Percentiles rank a stretch among this genome's conserved stretches.
Conservation (phyloP, 495 filamentous ascomycete species). For the Trichoderma asperelloides region DNA sequence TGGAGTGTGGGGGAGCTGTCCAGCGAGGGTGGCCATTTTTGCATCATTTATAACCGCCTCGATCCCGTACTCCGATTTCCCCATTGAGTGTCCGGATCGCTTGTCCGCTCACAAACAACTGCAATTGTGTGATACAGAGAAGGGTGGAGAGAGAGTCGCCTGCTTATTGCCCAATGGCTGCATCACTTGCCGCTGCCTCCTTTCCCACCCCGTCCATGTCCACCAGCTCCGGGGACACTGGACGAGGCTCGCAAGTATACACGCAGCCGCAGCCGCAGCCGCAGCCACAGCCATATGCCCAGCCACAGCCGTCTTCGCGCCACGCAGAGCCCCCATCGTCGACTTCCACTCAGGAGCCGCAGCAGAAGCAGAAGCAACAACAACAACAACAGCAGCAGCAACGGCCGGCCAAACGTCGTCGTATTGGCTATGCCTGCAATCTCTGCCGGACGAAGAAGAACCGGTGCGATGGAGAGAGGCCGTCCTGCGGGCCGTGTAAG, state of each 20-base stretch:
- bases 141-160: background rate
- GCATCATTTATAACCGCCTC: constrained; percentile 4
- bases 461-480: constrained; percentile 12
- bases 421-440: constrained; percentile 12
- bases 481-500: constrained; percentile 11
- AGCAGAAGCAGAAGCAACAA: background rate
- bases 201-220: background rate
- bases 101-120: background rate
- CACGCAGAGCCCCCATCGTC: background rate
- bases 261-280: background rate
- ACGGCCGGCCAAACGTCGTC: constrained; percentile 10
- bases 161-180: background rate
- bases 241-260: background rate
- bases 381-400: constrained; percentile 6
- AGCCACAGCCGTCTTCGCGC: background rate
- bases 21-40: background rate
- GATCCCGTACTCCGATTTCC: background rate
- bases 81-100: background rate
- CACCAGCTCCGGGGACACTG: background rate
- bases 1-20: background rate
- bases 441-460: constrained; percentile 12
- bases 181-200: background rate
- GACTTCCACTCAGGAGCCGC: background rate
- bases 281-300: background rate
- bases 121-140: background rate